These are phyloP conservation scores for Lupinus albus DNA, from an alignment of 306 rosid genomes.

Conservation along the genomic window DNA sequence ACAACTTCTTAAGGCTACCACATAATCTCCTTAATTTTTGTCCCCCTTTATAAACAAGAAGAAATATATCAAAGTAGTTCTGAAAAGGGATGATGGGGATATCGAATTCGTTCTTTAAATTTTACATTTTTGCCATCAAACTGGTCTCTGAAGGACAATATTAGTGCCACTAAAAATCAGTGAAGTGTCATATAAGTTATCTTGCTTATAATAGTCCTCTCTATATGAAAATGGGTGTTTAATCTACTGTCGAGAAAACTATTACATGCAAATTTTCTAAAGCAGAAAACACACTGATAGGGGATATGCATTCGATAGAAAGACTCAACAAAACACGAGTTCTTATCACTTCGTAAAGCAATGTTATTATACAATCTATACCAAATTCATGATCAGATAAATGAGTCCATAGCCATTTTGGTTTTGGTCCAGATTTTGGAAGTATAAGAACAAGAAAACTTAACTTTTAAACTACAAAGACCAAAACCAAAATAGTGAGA, in stretches of 20 bases:
- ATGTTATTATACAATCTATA: conserved; percentile 9
- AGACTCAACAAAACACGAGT: conserved; percentile 4
- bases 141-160: conserved; percentile 6
- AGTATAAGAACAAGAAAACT: too few species aligned
- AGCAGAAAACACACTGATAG: not conserved
- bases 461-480: too few species aligned
- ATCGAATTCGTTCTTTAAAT: not conserved
- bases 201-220: too few species aligned
- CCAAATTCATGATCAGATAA: conserved; percentile 10
- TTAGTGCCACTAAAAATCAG: not conserved
- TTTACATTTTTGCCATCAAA: conserved; percentile 16
- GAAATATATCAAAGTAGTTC: conserved; percentile 17
- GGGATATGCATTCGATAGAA: conserved; percentile 2
- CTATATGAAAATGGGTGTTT: not conserved
- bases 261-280: conserved; percentile 7
- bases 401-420: too few species aligned
- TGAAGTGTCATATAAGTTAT: too few species aligned
- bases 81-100: not conserved
- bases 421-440: too few species aligned
- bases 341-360: not conserved
- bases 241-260: not conserved
- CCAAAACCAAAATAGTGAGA: not conserved
- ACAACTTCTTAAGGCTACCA: not conserved
- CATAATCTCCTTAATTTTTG: not conserved
- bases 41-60: conserved; percentile 11